phyloP scores from a whole-genome alignment of 805 yeast genomes.

The Candida orba region DNA sequence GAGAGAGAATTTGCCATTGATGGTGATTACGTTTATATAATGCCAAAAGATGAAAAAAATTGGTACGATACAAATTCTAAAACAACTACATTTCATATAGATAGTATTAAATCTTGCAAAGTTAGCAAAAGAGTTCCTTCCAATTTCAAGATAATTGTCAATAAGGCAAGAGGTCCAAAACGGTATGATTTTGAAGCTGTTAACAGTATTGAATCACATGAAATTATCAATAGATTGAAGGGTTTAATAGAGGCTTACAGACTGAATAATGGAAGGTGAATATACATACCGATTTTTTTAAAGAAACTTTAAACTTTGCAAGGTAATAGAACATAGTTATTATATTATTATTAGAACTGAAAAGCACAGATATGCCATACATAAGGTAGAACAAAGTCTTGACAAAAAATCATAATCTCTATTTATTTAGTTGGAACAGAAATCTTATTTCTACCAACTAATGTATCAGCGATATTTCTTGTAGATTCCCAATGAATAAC shows the following conservation, averaged over 20 bases:
- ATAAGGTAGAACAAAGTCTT: too few species aligned
- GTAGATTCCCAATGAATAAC: conserved; percentile 73
- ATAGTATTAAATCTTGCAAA: conserved; percentile 68
- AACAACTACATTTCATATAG: conserved; percentile 80
- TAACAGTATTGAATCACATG: conserved; percentile 51
- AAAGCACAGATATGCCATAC: too few species aligned
- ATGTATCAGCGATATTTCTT: conserved; percentile 73
- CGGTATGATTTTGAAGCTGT: conserved; percentile 83
- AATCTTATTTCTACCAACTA: conserved; percentile 57
- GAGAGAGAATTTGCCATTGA: conserved; percentile 83
- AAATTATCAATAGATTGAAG: conserved; percentile 66
- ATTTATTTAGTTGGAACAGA: conserved; percentile 1
- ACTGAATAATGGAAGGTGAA: conserved; percentile 23
- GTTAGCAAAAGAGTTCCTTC: conserved; percentile 69
- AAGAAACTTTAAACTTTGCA: not conserved
- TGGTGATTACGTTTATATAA: conserved; percentile 87
- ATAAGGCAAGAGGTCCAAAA: conserved; percentile 62
- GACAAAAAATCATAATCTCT: too few species aligned
- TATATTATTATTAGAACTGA: too few species aligned
- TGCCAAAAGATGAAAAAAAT: conserved; percentile 74
- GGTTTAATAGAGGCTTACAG: conserved; percentile 50
- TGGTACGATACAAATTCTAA: conserved; percentile 66
- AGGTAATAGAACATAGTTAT: too few species aligned
- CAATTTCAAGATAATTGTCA: conserved; percentile 75
- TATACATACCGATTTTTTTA: not conserved